Conservation (phyloP, 129 eudicot species). For the Tanacetum coccineum region DNA sequence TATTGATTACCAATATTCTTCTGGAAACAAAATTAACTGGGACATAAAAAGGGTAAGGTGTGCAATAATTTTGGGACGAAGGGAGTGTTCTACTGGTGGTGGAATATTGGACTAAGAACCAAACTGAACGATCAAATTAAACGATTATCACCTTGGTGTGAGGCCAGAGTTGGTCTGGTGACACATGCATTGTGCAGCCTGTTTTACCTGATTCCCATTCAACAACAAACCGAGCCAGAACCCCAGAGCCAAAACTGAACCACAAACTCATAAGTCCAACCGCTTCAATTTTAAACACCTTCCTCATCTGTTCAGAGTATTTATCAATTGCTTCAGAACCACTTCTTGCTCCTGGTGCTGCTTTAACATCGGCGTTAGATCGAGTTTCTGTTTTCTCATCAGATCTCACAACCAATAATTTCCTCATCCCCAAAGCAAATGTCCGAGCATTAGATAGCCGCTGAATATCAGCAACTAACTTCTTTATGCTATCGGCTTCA, state of each 20-base stretch:
- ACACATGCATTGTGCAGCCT: conserved; percentile 98
- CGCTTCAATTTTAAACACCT: conserved; percentile 87
- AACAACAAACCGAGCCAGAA: conserved; percentile 93
- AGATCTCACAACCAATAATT: conserved; percentile 64
- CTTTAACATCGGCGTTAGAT: conserved; percentile 45
- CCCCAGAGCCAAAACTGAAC: conserved; percentile 96
- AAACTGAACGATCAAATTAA: background rate
- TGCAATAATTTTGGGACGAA: too few relatives aligned
- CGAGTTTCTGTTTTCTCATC: conserved; percentile 63
- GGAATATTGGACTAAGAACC: background rate
- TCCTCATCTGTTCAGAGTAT: conserved; percentile 75
- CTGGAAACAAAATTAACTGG: too few relatives aligned
- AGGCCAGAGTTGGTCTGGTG: conserved; percentile 99
- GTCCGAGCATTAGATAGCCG: conserved; percentile 87
- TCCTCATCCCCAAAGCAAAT: conserved; percentile 96
- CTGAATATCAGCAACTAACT: conserved; percentile 84
- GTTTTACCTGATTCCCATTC: conserved; percentile 97
- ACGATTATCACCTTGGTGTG: conserved; percentile 94
- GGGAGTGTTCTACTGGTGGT: too few relatives aligned
- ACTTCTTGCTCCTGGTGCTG: conserved; percentile 32
- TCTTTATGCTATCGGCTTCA: conserved; percentile 83
- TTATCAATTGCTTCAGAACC: conserved; percentile 51
- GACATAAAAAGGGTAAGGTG: too few relatives aligned
- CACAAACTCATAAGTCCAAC: conserved; percentile 95
- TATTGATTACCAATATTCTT: too few relatives aligned